A percentile compares a stretch with the other conserved stretches of the same genome.
Conservation (phyloP, 345 rosid genomes). For the Gynandropsis gynandra region DNA sequence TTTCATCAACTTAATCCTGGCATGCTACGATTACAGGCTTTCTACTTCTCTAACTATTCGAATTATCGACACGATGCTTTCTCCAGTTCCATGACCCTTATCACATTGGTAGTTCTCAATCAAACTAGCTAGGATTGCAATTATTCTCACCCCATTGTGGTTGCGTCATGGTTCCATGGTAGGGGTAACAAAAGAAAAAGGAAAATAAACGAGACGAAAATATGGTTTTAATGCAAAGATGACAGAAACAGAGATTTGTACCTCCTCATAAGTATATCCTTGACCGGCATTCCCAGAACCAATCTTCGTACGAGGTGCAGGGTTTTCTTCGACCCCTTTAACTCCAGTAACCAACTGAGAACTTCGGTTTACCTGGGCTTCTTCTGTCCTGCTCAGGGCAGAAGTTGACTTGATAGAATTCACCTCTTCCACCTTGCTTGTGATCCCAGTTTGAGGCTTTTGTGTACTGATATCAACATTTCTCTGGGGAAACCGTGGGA, state of each 20-base stretch:
- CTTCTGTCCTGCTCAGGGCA: constrained; percentile 57
- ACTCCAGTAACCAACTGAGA: constrained; percentile 60
- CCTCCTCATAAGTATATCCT: constrained; percentile 99
- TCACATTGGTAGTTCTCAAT: not conserved
- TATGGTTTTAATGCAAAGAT: constrained; percentile 6
- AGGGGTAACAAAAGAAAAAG: constrained; percentile 8
- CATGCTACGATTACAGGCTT: not conserved
- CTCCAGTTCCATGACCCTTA: constrained; percentile 1
- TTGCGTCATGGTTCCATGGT: constrained; percentile 8
- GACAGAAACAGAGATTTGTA: constrained; percentile 21
- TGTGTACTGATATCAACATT: constrained; percentile 57
- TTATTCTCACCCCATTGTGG: constrained; percentile 14
- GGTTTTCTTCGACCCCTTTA: constrained; percentile 79
- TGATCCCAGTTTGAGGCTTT: constrained; percentile 64
- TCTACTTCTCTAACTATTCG: constrained; percentile 1
- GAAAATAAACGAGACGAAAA: not conserved
- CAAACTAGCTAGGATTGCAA: constrained; percentile 10
- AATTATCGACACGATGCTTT: constrained; percentile 13
- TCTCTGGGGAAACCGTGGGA: constrained; percentile 65
- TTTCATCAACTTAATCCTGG: constrained; percentile 4
- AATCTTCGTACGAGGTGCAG: constrained; percentile 62
- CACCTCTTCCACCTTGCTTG: constrained; percentile 74
- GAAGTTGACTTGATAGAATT: constrained; percentile 56
- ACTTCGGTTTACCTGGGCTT: constrained; percentile 56
- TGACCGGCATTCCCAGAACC: constrained; percentile 99